Conservation (phyloP, 108 stramenopile genomes). For the Skeletonema grethae region DNA sequence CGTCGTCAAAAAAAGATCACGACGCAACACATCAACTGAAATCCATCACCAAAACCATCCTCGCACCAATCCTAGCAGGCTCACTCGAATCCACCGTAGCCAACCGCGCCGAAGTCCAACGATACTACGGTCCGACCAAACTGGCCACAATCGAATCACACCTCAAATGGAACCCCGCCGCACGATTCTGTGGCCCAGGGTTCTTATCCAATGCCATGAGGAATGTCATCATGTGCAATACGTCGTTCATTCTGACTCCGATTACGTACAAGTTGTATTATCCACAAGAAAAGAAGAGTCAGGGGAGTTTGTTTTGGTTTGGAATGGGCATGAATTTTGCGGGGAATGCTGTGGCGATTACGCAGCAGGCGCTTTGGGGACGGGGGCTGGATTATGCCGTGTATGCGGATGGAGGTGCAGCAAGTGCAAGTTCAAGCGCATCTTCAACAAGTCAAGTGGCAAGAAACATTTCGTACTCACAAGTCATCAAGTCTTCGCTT, state of each 20-base stretch:
- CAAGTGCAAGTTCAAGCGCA: neutral
- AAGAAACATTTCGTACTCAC: constrained; percentile 47
- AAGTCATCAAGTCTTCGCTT: constrained; percentile 54
- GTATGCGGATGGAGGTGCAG: neutral
- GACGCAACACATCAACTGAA: constrained; percentile 27
- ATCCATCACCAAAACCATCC: constrained; percentile 39
- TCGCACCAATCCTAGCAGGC: constrained; percentile 60
- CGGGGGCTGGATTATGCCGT: constrained; percentile 58
- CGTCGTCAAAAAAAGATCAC: neutral
- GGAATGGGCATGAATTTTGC: constrained; percentile 76
- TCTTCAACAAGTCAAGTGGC: constrained; percentile 1
- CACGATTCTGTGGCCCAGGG: constrained; percentile 46
- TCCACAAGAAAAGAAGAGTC: constrained; percentile 72
- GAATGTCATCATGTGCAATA: constrained; percentile 70
- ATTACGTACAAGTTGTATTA: constrained; percentile 68
- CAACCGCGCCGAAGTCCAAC: constrained; percentile 80
- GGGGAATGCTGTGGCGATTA: constrained; percentile 77
- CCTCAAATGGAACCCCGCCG: constrained; percentile 35
- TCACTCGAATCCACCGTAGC: constrained; percentile 61
- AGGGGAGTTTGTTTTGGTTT: constrained; percentile 66
- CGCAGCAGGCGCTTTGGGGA: constrained; percentile 82
- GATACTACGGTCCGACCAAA: constrained; percentile 59
- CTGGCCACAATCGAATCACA: constrained; percentile 52
- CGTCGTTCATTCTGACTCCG: constrained; percentile 69
- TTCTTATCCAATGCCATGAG: constrained; percentile 47